Conservation (phyloP, 1,284 basidiomycete species). For the Grifola frondosa region DNA sequence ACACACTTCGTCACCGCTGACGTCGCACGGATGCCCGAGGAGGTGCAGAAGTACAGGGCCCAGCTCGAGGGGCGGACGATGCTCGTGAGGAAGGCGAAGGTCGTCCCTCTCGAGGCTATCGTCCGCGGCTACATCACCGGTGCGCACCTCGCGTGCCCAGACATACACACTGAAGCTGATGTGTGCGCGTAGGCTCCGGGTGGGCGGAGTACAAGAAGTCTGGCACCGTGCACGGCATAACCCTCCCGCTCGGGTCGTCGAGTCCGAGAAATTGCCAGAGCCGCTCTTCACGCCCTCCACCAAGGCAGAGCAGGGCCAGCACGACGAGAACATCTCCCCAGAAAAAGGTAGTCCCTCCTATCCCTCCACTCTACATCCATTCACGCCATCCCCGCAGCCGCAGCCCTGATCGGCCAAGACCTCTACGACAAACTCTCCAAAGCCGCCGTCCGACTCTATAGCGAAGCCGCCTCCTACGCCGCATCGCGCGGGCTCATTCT, state of each 20-base stretch:
- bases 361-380: slow-evolving; percentile 1
- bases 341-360: slow-evolving; percentile 59
- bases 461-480: slow-evolving; percentile 79
- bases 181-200: slow-evolving; percentile 69
- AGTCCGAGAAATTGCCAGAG: slow-evolving; percentile 80
- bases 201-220: slow-evolving; percentile 92
- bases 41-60: slow-evolving; percentile 66
- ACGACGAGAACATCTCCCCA: slow-evolving; percentile 98
- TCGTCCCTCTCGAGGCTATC: slow-evolving; percentile 96
- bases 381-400: slow-evolving; percentile 41
- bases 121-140: slow-evolving; percentile 96
- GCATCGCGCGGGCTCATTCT: slow-evolving; percentile 86
- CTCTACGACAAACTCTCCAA: slow-evolving; percentile 63
- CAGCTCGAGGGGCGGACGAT: slow-evolving; percentile 86
- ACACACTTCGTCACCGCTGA: slow-evolving; percentile 84
- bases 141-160: slow-evolving; percentile 37
- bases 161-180: background rate
- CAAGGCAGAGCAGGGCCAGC: slow-evolving; percentile 92
- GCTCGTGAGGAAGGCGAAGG: slow-evolving; percentile 88
- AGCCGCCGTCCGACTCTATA: slow-evolving; percentile 71
- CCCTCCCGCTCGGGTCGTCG: slow-evolving; percentile 78
- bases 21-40: slow-evolving; percentile 72
- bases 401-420: slow-evolving; percentile 64
- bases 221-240: slow-evolving; percentile 88
- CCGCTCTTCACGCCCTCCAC: slow-evolving; percentile 97